Evolutionary conservation across 768 basidiomycete genomes (phyloP).

Genomic region (Leccinum broughii): DNA sequence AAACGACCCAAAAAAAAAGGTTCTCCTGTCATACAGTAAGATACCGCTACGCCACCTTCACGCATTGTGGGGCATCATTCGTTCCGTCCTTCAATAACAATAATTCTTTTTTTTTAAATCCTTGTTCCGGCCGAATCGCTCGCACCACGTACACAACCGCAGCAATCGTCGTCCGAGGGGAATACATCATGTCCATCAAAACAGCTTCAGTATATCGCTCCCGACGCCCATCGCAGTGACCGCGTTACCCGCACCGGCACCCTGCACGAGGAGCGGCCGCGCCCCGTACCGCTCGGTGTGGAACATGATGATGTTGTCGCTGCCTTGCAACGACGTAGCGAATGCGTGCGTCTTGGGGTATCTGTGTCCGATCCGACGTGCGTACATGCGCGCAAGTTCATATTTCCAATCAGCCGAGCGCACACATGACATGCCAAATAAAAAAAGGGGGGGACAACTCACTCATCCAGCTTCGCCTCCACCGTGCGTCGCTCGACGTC

Average conservation of each 20-base stretch:
- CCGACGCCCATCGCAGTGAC: slow-evolving; percentile 99
- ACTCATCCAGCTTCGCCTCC: slow-evolving; percentile 90
- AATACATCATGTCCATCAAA: background rate
- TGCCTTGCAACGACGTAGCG: slow-evolving; percentile 92
- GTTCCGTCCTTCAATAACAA: background rate
- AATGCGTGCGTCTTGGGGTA: slow-evolving; percentile 91
- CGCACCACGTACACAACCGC: slow-evolving; percentile 7
- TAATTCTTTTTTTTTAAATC: background rate
- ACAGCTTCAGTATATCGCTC: slow-evolving; percentile 74
- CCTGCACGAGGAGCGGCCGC: slow-evolving; percentile 90
- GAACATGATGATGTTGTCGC: slow-evolving; percentile 98
- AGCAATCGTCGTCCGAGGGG: background rate
- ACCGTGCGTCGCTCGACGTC: slow-evolving; percentile 69
- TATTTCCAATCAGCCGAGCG: background rate
- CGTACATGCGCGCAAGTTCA: background rate
- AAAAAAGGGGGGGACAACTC: slow-evolving; percentile 24
- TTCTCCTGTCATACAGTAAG: slow-evolving; percentile 5
- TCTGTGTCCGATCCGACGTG: slow-evolving; percentile 40
- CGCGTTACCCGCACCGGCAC: slow-evolving; percentile 95
- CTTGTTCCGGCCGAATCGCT: slow-evolving; percentile 5
- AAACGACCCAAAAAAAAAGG: background rate
- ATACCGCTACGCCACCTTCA: slow-evolving; percentile 6
- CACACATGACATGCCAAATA: background rate
- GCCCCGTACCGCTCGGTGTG: slow-evolving; percentile 89
- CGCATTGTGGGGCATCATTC: background rate